Evolutionary conservation across 768 basidiomycete genomes (phyloP).

Genomic region (Lactifluus pinguis): DNA sequence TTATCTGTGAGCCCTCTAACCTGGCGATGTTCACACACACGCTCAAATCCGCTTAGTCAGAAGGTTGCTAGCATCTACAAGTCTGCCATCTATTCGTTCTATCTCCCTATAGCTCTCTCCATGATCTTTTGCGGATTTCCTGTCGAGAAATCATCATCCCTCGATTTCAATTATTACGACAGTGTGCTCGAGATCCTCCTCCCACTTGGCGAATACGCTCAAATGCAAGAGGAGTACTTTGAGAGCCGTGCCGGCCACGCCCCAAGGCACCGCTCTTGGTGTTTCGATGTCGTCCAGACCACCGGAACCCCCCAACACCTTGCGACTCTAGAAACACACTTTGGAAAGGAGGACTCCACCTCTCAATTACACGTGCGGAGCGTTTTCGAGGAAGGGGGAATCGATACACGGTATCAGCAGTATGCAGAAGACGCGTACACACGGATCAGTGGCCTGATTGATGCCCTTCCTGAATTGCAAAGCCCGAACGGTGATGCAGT

Average conservation of each 20-base stretch:
- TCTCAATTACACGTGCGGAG: conserved; percentile 53
- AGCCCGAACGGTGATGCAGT: conserved; percentile 29
- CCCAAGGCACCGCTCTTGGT: conserved; percentile 98
- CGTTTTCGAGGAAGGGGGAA: conserved; percentile 61
- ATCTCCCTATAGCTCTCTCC: conserved; percentile 93
- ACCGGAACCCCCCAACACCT: conserved; percentile 47
- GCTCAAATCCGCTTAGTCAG: conserved; percentile 43
- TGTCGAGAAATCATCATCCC: conserved; percentile 32
- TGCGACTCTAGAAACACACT: conserved; percentile 49
- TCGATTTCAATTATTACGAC: conserved; percentile 52
- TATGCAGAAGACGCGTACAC: conserved; percentile 75
- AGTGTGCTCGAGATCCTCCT: conserved; percentile 73
- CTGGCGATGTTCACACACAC: not conserved
- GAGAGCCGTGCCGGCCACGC: conserved; percentile 84
- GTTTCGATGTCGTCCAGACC: conserved; percentile 74
- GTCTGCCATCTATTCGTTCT: conserved; percentile 96
- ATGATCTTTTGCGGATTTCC: conserved; percentile 71
- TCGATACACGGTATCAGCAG: conserved; percentile 56
- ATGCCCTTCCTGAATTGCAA: conserved; percentile 53
- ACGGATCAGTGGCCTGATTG: conserved; percentile 60
- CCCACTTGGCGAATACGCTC: conserved; percentile 95
- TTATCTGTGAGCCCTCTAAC: conserved; percentile 47
- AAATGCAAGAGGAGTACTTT: conserved; percentile 87
- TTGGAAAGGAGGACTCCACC: conserved; percentile 48
- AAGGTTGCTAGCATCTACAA: conserved; percentile 92